Base-by-base conservation (phyloP, 768 basidiomycete species). In the Fibroporia radiculosa region DNA sequence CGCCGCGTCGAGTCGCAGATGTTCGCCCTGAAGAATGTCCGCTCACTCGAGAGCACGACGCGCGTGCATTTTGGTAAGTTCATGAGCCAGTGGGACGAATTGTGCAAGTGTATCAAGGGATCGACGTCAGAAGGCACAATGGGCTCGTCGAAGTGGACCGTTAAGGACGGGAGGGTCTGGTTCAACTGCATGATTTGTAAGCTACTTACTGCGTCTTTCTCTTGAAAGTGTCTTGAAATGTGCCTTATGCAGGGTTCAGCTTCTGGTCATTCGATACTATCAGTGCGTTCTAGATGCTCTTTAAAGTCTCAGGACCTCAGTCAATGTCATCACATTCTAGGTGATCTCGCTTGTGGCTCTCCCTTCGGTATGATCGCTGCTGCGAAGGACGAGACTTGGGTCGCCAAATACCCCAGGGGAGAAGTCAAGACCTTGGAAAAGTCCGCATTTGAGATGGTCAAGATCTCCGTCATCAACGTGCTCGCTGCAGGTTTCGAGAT, bases 1-100 rank as follows among this genome's bases (percentile, higher is more conserved):
- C 80, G 90, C 63, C 92, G 91, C 65, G 82, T 92, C 42, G 73
- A 91, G 28, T 78, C 84, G 0, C 77, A 84, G 51, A 78, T 83
- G 52, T 84, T 84, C 59, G 78, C 80, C 0, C 78, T 80, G 52
- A 88, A 89, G 67, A 84, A 64, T 40, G 82, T 92, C 5, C 54
- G 82, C 43, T 82, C 85, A 48, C 89, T 92, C 44, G 86, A 91
- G 59, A 82, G 82, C 0, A 77, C 83, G 42, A 74, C 88, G 42
- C 69, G 75, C 2, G 56, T 67, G 1, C 79, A 85, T 53, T 72
- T 89, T 13, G 61, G 57, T 1, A 64, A 72, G 34, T 62, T 92
- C 45, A 57, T 89, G 43, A 58, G 59, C 4, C 83, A 88, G 54
- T 91, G 86, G 85, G 86, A 89, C 51, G 66, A 72, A 4, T 63